Base-by-base conservation (phyloP, 768 basidiomycete genomes). In the Suillus americanus region DNA sequence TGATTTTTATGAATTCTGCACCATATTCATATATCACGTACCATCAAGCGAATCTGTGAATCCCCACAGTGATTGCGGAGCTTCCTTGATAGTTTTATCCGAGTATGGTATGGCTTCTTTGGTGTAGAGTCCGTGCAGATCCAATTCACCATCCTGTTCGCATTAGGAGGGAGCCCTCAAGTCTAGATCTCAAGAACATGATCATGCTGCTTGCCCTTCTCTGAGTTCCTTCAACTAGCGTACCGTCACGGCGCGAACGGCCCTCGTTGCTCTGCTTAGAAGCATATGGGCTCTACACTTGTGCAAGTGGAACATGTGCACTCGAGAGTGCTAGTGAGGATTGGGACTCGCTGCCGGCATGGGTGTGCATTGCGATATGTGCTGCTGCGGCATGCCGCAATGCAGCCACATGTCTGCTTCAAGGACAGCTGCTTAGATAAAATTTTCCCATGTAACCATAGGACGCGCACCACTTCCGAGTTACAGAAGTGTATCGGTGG, bases 51-150 rank as follows among this genome's bases (percentile, higher is more conserved):
- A 7, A 97, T 72, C 70, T 92, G 85, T 6, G 79, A 68, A 64
- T 89, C 83, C 2, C 9, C 35, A 33, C 91, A 43, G 35, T 82
- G 77, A 43, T 35, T 73, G 75, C 62, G 87, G 89, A 13, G 92
- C 94, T 41, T 84, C 78, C 71, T 85, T 77, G 25, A 97, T 84
- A 35, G 35, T 35, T 35, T 35, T 35, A 35, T 35, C 35, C 35
- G 35, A 14, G 90, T 88, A 83, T 50, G 83, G 80, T 54, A 97
- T 87, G n/a, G 95, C 94, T 77, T 98, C 96, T 72, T 93, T 94
- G 65, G 97, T 94, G 75, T 93, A 97, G 3, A 99, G 79, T 1
- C 94, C 95, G 72, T 98, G 96, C 25, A 98, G 79, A 75, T 35
- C 35, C 35, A 10, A 35, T 35, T 35, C 9, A 10, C 35, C 1